Evolutionary conservation across 768 basidiomycete genomes (phyloP).

Genomic region (Hygrocybe coccinea): DNA sequence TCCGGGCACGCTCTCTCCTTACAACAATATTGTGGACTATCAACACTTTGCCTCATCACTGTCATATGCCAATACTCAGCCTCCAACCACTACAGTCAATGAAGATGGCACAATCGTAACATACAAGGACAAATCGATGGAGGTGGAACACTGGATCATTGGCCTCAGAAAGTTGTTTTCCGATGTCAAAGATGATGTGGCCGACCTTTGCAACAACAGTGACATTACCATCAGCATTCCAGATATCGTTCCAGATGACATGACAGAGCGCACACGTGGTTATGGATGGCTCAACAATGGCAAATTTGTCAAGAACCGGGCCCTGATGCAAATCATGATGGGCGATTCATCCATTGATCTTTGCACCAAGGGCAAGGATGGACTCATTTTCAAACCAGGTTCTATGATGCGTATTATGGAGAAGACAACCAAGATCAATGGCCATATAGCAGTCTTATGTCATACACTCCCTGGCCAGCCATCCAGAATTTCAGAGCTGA

Average conservation of each 20-base stretch:
- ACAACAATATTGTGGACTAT: not conserved
- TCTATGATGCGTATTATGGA: not conserved
- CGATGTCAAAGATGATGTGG: not conserved
- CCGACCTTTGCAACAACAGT: not conserved
- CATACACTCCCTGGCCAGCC: not conserved
- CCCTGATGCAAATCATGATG: not conserved
- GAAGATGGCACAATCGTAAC: not conserved
- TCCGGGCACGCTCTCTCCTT: not conserved
- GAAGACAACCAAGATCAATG: not conserved
- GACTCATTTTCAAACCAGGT: not conserved
- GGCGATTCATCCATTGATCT: not conserved
- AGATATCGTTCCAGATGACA: not conserved
- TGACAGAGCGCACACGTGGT: not conserved
- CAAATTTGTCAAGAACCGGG: not conserved
- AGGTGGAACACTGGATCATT: not conserved
- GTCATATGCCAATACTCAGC: not conserved
- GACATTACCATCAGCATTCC: not conserved
- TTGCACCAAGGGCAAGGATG: not conserved
- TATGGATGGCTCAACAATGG: slow-evolving; percentile 3
- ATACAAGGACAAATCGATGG: not conserved
- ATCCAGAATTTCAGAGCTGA: not conserved
- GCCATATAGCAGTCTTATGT: not conserved
- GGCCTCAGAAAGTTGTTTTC: not conserved
- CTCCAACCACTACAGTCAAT: not conserved
- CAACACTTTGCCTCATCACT: not conserved